A percentile compares a stretch with the other conserved stretches of the same genome.
Conservation (phyloP, 2,329 filamentous ascomycete genomes). For the Bipolaris bicolor region DNA sequence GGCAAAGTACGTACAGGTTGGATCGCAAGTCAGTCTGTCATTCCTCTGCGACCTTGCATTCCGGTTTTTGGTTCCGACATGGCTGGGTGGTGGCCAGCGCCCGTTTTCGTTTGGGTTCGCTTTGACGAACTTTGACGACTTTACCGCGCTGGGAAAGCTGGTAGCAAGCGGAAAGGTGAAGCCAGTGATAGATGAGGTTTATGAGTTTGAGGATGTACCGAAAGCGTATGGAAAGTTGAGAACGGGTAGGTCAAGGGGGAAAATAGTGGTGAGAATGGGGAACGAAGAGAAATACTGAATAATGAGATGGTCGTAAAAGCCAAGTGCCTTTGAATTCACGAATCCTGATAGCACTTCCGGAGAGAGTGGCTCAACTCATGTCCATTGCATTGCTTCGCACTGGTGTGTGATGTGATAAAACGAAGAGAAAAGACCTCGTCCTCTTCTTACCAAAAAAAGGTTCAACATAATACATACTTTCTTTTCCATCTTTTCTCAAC, state of each 20-base stretch:
- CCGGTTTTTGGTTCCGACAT: conserved; percentile 33
- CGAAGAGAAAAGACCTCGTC: no score
- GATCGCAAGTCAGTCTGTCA: conserved; percentile 23
- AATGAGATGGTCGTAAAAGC: no score
- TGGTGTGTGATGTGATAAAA: no score
- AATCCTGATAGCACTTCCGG: no score
- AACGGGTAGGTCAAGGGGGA: conserved; percentile 61
- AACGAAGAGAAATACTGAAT: not conserved
- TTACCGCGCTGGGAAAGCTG: conserved; percentile 57
- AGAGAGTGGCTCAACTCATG: not conserved
- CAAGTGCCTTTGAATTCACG: no score
- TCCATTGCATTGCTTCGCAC: no score
- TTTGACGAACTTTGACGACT: conserved; percentile 21
- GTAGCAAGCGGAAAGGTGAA: conserved; percentile 63
- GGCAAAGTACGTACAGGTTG: conserved; percentile 30
- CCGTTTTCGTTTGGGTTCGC: conserved; percentile 48
- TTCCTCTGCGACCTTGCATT: conserved; percentile 26
- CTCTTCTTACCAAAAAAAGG: no score
- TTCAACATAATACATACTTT: no score
- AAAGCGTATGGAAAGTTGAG: conserved; percentile 64
- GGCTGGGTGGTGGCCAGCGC: conserved; percentile 57
- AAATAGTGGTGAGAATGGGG: conserved; percentile 55
- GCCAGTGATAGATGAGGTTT: conserved; percentile 61
- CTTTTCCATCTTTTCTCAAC: no score
- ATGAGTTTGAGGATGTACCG: conserved; percentile 59